A percentile compares a stretch with the other conserved stretches of the same genome.
Conservation (phyloP, 1,139 yeast genomes). For the Kodamaea plutei region DNA sequence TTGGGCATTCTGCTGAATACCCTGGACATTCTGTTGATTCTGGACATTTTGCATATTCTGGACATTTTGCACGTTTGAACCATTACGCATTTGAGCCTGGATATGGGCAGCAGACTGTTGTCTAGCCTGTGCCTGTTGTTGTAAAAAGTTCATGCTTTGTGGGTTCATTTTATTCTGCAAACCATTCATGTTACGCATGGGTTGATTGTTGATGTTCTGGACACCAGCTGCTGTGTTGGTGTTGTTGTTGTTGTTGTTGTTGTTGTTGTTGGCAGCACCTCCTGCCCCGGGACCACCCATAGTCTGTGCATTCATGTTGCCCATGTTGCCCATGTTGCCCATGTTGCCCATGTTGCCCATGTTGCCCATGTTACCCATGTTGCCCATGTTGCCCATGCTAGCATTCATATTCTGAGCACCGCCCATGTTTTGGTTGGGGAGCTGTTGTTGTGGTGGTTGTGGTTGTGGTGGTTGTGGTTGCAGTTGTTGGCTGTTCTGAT, state of each 20-base stretch:
- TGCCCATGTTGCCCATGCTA: not conserved
- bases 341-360: no score
- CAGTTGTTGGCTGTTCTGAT: conserved; percentile 10
- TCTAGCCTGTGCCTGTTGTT: conserved; percentile 50
- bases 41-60: not conserved
- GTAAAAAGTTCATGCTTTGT: conserved; percentile 28
- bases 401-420: conserved; percentile 7
- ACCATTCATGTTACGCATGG: conserved; percentile 1
- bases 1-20: not conserved
- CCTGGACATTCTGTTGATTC: not conserved
- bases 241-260: conserved; percentile 10
- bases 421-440: conserved; percentile 2
- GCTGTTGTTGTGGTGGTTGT: conserved; percentile 12
- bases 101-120: conserved; percentile 40
- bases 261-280: conserved; percentile 11
- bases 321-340: no score
- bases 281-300: no score
- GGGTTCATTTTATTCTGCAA: conserved; percentile 26
- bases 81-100: conserved; percentile 27
- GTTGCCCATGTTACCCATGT: conserved; percentile 7
- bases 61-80: conserved; percentile 1
- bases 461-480: conserved; percentile 13
- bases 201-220: conserved; percentile 2
- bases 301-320: no score
- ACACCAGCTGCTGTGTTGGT: conserved; percentile 12